Base-by-base conservation (phyloP, 2,329 filamentous ascomycete genomes). In the Claviceps paspali region DNA sequence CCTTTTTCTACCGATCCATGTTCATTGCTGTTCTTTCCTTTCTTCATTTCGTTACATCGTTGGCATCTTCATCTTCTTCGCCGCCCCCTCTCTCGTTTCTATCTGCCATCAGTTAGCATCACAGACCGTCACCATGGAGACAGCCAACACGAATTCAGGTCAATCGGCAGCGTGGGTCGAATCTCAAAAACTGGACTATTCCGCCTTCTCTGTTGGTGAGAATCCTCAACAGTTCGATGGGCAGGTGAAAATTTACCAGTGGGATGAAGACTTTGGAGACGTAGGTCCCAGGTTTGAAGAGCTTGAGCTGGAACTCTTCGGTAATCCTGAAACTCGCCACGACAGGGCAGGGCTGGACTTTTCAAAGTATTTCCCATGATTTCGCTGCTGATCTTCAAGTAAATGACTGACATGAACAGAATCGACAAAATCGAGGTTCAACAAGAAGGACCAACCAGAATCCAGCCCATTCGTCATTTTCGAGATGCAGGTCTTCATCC, bases 241-340 rank as follows among this genome's bases (percentile, higher is more conserved):
- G 27, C 70, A 71, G 38, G 78, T 75, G n/a, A 60, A 53, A 0
- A 66, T 81, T 30, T 96, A 96, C 48, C 74, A 87, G 50, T 96
- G 82, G 81, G 68, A 76, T 14, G 85, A 86, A 9, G 84, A 93
- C 3, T 82, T 70, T 47, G 91, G 88, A 2, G 88, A 96, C 29
- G 65, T 98, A 38, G 88, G 80, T 6, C 86, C 86, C 0, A 65
- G 64, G 35, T 70, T 78, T 37, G 63, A 69, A 0, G 70, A 75
- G 33, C 71, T 98, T 0, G 88, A 96, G 62, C 48, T 68, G 6
- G 64, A 79, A 47, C 73, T 98, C 6, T 98, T 92, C 41, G 76
- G 76, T 4, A 55, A 62, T 38, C 66, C 70, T 0, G 59, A 62
- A 5, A 64, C 70, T 32, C 62, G 70, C 21, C 53, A 52, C 36